Percentiles rank a stretch among this genome's conserved stretches.
phyloP scores from a whole-genome alignment of 352 stramenopile species.

The Phytophthora macrochlamydospora region DNA sequence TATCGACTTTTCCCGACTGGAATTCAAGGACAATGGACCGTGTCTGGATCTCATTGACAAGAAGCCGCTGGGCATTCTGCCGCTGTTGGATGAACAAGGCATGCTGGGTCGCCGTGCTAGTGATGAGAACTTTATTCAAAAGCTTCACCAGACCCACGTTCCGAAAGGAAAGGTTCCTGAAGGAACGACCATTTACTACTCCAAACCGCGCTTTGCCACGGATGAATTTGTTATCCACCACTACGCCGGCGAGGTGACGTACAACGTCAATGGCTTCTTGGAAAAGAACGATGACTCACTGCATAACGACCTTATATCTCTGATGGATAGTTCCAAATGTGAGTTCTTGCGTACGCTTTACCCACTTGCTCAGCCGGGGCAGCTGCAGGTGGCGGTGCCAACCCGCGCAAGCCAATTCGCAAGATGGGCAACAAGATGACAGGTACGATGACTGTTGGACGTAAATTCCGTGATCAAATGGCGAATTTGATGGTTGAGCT shows the following conservation, averaged over 20 bases:
- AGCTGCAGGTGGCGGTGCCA: constrained; percentile 39
- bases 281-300: constrained; percentile 99
- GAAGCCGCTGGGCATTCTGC: constrained; percentile 92
- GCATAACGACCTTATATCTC: constrained; percentile 88
- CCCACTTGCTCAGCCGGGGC: constrained; percentile 43
- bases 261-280: constrained; percentile 95
- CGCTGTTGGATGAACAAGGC: constrained; percentile 95
- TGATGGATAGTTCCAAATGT: constrained; percentile 88
- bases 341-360: constrained; percentile 84
- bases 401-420: constrained; percentile 70
- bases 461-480: constrained; percentile 92
- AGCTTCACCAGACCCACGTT: constrained; percentile 90
- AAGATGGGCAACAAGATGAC: constrained; percentile 90
- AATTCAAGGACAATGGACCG: constrained; percentile 94
- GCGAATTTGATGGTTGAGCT: constrained; percentile 86
- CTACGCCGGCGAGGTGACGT: constrained; percentile 97
- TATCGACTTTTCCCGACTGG: constrained; percentile 91
- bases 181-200: constrained; percentile 82
- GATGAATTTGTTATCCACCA: constrained; percentile 97
- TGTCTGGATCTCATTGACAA: constrained; percentile 94
- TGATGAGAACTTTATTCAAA: constrained; percentile 93
- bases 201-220: constrained; percentile 85
- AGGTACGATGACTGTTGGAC: constrained; percentile 88
- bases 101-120: constrained; percentile 92
- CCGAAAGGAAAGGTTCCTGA: constrained; percentile 81